A percentile compares a stretch with the other conserved stretches of the same genome.
These are phyloP conservation scores for Aspergillus luchuensis DNA, from an alignment of 2,329 filamentous ascomycete species.

Conservation along the genomic window DNA sequence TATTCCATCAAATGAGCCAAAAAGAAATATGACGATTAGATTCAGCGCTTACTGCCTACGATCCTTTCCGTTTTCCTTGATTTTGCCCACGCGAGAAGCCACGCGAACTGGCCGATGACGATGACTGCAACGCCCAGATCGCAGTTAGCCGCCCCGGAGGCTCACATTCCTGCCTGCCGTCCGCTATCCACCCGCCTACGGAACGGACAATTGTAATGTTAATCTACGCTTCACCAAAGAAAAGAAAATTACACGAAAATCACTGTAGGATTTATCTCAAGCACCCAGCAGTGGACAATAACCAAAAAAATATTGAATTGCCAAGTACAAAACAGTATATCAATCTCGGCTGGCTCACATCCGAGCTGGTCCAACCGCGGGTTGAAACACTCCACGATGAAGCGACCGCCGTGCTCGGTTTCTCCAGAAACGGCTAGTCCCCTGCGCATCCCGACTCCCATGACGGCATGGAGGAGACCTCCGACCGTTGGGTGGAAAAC, in stretches of 20 bases:
- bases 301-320: not conserved
- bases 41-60: not conserved
- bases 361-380: not conserved
- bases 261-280: no score
- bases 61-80: slow-evolving; percentile 5
- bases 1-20: slow-evolving; percentile 7
- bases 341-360: not conserved
- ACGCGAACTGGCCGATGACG: slow-evolving; percentile 6
- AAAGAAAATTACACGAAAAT: no score
- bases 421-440: slow-evolving; percentile 23
- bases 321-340: not conserved
- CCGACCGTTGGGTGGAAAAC: not conserved
- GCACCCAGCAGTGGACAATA: no score
- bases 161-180: not conserved
- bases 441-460: slow-evolving; percentile 3
- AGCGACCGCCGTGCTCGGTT: slow-evolving; percentile 16
- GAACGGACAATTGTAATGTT: no score
- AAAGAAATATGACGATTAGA: slow-evolving; percentile 10
- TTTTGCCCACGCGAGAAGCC: slow-evolving; percentile 18
- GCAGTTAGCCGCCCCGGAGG: slow-evolving; percentile 6
- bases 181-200: not conserved
- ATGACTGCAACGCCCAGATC: not conserved
- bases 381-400: not conserved
- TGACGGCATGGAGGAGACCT: slow-evolving; percentile 18
- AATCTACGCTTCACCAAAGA: no score